Evolutionary conservation across 768 basidiomycete genomes (phyloP), one percentile per base, ranked within the genome.

Genomic region (Boletellus emodensis): DNA sequence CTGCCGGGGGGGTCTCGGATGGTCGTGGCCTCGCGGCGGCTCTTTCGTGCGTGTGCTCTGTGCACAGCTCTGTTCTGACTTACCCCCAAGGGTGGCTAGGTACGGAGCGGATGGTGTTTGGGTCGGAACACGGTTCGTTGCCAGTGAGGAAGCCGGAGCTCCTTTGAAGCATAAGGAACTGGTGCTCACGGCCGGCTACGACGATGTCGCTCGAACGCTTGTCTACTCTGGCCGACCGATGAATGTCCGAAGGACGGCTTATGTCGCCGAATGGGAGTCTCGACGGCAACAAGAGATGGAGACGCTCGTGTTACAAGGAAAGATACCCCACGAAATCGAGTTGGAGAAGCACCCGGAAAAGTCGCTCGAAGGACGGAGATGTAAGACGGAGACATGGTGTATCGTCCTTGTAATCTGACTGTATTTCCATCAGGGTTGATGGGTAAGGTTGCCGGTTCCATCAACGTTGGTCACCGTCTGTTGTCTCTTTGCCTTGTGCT

Each of bases 91-190:
- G 14, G 13, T 22, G 46, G 17, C 41, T 54, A 87, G 85, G 46
- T 90, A 86, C 55, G 91, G 91, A 41, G 91, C 90, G 5, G 75
- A 84, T 3, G 91, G 85, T 39, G 86, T 93, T 3, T 94, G 91
- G 91, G 88, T 90, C 34, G 87, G 87, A 36, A 93, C 90, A 5
- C 83, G 90, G 35, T 93, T 93, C 62, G 88, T 91, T 37, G 88
- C 90, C 11, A 83, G 84, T 58, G 81, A 76, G 35, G 88, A 92
- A 65, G 88, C 90, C 0, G 86, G 83, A 34, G 90, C 90, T 3
- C 84, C 90, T 11, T 79, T 79, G 32, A 78, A 66, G 56, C 87
- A 89, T 66, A 90, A 90, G 62, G 76, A 88, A 44, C 69, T 80
- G 46, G 72, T 88, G 12, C 44, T 88, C 22, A 76, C 73, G 15